These are phyloP conservation scores for Cunninghamia lanceolata DNA, from an alignment of 75 land plant species.

Conservation along the genomic window DNA sequence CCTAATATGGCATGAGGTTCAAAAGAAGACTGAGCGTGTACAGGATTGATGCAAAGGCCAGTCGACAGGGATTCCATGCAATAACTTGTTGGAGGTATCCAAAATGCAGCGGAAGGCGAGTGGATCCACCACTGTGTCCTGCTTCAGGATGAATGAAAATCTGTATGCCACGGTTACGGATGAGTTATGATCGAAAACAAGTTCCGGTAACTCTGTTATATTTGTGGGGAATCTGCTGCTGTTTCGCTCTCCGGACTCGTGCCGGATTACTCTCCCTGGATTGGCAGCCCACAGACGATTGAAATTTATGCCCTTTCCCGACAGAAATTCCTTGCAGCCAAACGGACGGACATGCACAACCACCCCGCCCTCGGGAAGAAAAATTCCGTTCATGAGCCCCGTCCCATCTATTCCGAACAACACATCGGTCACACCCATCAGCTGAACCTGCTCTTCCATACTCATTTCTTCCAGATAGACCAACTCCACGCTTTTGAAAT, in stretches of 20 bases:
- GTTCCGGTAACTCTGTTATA: neutral
- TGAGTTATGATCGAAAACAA: neutral
- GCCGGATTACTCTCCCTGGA: slow-evolving; percentile 9
- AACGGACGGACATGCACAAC: slow-evolving; percentile 8
- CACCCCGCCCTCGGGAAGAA: neutral
- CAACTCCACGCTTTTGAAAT: slow-evolving; percentile 11
- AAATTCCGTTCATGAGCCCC: slow-evolving; percentile 13
- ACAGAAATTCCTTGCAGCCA: slow-evolving; percentile 2
- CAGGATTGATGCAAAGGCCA: neutral
- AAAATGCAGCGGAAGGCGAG: neutral
- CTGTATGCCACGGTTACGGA: neutral
- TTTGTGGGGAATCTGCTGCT: neutral
- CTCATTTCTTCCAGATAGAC: neutral
- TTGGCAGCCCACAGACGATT: neutral
- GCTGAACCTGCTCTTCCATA: slow-evolving; percentile 6
- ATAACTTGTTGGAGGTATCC: neutral
- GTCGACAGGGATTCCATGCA: neutral
- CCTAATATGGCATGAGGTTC: neutral
- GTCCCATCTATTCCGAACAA: slow-evolving; percentile 11
- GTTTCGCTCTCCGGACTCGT: neutral
- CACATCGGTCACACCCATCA: slow-evolving; percentile 3
- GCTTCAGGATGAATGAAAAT: neutral
- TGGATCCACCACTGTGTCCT: neutral
- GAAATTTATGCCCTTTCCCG: slow-evolving; percentile 8
- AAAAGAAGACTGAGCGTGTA: slow-evolving; percentile 2